Evolutionary conservation across 495 filamentous ascomycete species (phyloP).

Genomic region (Bacidia gigantensis): DNA sequence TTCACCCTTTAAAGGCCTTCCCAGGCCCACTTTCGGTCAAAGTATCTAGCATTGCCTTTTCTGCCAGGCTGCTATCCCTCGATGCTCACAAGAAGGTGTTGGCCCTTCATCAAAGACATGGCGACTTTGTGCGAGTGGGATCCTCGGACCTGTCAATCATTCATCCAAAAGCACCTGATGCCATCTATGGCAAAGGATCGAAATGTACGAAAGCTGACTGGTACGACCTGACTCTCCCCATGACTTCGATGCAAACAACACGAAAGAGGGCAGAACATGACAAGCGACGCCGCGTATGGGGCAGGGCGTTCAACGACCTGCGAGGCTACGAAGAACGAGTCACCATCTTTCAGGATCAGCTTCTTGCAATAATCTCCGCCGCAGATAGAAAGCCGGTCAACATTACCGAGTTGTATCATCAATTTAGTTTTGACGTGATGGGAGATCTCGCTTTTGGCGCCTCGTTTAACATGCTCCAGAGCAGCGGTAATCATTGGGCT

Average conservation of each 20-base stretch:
- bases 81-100: slow-evolving; percentile 24
- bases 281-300: slow-evolving; percentile 28
- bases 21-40: slow-evolving; percentile 26
- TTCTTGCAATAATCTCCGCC: slow-evolving; percentile 18
- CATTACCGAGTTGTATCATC: slow-evolving; percentile 32
- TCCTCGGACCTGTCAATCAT: slow-evolving; percentile 28
- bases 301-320: slow-evolving; percentile 26
- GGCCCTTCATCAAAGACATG: slow-evolving; percentile 32
- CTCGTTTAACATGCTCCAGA: slow-evolving; percentile 32
- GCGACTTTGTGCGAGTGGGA: slow-evolving; percentile 26
- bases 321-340: slow-evolving; percentile 26
- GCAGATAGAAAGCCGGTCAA: slow-evolving; percentile 21
- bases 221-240: slow-evolving; percentile 25
- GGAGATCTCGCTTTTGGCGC: slow-evolving; percentile 36
- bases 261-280: slow-evolving; percentile 27
- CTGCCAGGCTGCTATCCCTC: slow-evolving; percentile 13
- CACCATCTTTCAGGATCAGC: slow-evolving; percentile 16
- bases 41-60: slow-evolving; percentile 24
- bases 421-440: slow-evolving; percentile 39
- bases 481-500: slow-evolving; percentile 23
- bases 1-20: slow-evolving; percentile 25
- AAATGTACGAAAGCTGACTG: slow-evolving; percentile 27
- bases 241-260: slow-evolving; percentile 25
- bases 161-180: slow-evolving; percentile 23
- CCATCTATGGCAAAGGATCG: slow-evolving; percentile 23